Percentiles rank a stretch among this genome's conserved stretches.
Conservation (phyloP, 176 grass and related monocot genomes). For the Panicum miliaceum region DNA sequence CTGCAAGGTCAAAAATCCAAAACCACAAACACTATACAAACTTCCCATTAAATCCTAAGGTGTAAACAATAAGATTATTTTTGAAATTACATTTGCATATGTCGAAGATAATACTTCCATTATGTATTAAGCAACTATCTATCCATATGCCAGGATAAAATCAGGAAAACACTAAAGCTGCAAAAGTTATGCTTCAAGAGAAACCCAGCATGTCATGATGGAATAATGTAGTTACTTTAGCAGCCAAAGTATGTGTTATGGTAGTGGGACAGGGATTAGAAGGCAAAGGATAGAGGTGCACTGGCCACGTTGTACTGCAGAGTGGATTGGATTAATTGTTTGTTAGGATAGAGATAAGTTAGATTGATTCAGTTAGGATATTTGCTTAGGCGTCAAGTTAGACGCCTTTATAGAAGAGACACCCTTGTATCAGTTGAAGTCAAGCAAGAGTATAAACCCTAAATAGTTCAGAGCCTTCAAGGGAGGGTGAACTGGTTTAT, state of each 20-base stretch:
- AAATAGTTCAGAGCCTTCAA: too few species aligned
- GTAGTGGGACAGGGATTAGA: too few species aligned
- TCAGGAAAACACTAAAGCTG: constrained; percentile 2
- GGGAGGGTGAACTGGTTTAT: too few species aligned
- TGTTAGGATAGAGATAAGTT: too few species aligned
- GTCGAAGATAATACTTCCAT: background rate
- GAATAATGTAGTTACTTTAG: background rate
- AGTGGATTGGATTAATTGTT: too few species aligned
- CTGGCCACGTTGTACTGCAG: too few species aligned
- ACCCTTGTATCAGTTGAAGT: too few species aligned
- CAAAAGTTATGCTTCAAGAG: background rate
- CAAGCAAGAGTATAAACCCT: too few species aligned
- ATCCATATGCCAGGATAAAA: constrained; percentile 1
- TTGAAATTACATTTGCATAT: constrained; percentile 20
- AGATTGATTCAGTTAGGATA: too few species aligned
- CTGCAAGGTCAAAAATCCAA: background rate
- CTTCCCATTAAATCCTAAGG: background rate
- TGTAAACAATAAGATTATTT: background rate
- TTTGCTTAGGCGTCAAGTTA: too few species aligned
- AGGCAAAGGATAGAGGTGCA: too few species aligned
- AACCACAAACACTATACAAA: background rate
- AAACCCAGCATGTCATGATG: background rate
- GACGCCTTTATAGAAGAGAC: too few species aligned
- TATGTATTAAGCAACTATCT: constrained; percentile 11
- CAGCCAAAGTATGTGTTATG: background rate